phyloP scores from a whole-genome alignment of 1,284 basidiomycete genomes.

The Melanopsichium pennsylvanicum region DNA sequence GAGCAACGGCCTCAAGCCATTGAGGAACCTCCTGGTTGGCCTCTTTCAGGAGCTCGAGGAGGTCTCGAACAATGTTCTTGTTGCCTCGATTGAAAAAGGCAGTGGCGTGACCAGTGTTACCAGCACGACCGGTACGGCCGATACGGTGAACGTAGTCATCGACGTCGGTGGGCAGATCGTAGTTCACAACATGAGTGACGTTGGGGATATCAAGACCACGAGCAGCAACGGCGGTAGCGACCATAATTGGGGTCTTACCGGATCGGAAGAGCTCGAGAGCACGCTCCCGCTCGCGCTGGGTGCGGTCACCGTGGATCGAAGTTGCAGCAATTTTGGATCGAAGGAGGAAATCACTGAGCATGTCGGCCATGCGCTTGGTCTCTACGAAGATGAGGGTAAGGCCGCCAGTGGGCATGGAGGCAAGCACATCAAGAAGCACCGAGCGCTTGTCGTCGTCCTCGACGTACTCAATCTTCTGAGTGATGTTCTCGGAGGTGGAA shows the following conservation, averaged over 20 bases:
- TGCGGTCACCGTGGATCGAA: constrained; percentile 97
- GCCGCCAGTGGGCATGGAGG: constrained; percentile 77
- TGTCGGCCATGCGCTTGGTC: constrained; percentile 99
- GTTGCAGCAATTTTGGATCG: constrained; percentile 82
- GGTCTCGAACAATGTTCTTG: constrained; percentile 82
- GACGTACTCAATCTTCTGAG: constrained; percentile 96
- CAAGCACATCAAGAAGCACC: constrained; percentile 90
- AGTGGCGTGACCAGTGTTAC: constrained; percentile 92
- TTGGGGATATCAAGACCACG: constrained; percentile 99
- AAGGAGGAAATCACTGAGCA: constrained; percentile 95
- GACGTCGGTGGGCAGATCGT: constrained; percentile 97
- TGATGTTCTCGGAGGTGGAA: constrained; percentile 98
- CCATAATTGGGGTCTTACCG: constrained; percentile 92
- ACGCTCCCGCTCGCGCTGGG: constrained; percentile 95
- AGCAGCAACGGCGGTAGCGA: constrained; percentile 97
- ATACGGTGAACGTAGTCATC: constrained; percentile 72
- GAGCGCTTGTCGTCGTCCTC: constrained; percentile 98
- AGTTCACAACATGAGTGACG: constrained; percentile 98
- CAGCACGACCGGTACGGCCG: constrained; percentile 98
- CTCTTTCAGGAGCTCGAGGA: constrained; percentile 91
- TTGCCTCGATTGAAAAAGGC: constrained; percentile 69
- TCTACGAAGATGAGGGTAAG: constrained; percentile 97
- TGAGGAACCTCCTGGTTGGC: constrained; percentile 93
- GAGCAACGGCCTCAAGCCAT: constrained; percentile 89
- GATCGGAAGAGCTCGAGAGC: constrained; percentile 94